phyloP scores from a whole-genome alignment of 2,329 filamentous ascomycete species.

The Immersiporthe knoxdaviesiana region DNA sequence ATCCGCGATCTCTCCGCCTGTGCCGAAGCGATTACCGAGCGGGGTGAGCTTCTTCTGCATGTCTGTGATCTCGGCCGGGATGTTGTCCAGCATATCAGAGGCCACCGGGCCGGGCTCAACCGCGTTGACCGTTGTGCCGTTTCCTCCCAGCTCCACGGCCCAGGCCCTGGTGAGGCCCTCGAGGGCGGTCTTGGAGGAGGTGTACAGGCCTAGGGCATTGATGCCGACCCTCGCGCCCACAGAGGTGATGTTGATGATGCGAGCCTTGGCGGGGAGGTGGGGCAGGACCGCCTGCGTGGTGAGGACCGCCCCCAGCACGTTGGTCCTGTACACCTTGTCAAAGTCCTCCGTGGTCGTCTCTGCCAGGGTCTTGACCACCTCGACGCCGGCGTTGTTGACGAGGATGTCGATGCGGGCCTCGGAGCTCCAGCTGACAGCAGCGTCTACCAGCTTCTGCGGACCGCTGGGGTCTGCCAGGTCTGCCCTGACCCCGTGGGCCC shows the following conservation, averaged over 20 bases:
- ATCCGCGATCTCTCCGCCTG: conserved; percentile 56
- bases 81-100: conserved; percentile 60
- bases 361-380: conserved; percentile 40
- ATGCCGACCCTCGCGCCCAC: conserved; percentile 55
- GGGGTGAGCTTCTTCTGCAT: conserved; percentile 55
- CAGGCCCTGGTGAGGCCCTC: conserved; percentile 63
- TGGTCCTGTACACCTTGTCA: conserved; percentile 58
- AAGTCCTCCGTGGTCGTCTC: conserved; percentile 55
- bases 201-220: conserved; percentile 53
- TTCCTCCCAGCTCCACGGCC: conserved; percentile 59
- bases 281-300: conserved; percentile 58
- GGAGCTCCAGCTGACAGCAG: conserved; percentile 31
- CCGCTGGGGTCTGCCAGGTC: conserved; percentile 35
- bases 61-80: conserved; percentile 52
- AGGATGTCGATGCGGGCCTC: conserved; percentile 36
- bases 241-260: conserved; percentile 64
- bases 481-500: conserved; percentile 29
- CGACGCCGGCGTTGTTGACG: conserved; percentile 44
- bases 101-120: conserved; percentile 63
- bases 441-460: conserved; percentile 30
- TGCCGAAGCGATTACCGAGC: conserved; percentile 55
- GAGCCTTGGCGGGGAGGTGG: conserved; percentile 47
- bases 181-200: conserved; percentile 61
- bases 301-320: conserved; percentile 58
- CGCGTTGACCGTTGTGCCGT: conserved; percentile 63